Base-by-base conservation (phyloP, 495 filamentous ascomycete species). In the Mytilinidion resinicola region DNA sequence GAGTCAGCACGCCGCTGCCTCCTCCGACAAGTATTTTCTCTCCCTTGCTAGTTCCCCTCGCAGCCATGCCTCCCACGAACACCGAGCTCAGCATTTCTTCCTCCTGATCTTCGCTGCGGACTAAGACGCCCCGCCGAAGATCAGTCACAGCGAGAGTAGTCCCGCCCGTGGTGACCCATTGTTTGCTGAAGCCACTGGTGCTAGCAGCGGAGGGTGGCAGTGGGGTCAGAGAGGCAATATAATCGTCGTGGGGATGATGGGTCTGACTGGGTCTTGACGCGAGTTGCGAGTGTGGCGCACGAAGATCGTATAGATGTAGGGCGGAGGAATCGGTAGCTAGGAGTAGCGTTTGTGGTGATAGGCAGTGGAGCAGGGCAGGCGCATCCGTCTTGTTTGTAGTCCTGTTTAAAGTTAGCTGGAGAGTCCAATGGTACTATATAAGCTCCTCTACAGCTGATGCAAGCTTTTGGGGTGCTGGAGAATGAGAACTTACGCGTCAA, bases 91-190 rank as follows among this genome's bases (percentile, higher is more conserved):
- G 79, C 55, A 96, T 70, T 70, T 97, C 93, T 56, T 96, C 93
- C 60, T 91, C 93, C 66, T 96, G 91, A 66, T 96, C 88, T 67
- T 96, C 93, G 61, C 89, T 95, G 51, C 83, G 83, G 17, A 90
- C 84, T 10, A 96, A 71, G 0, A 95, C 87, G 5, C 89, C 89
- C 35, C 85, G 77, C 20, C 93, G 82, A 7, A 95, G 76, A 73
- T 98, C 93, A 1, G 90, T 92, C 37, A 96, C 83, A 9, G 89
- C 89, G 14, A 97, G 74, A 1, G 91, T 96, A 0, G 88, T 90
- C 21, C 89, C 91, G 42, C 93, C 95, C 0, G 91, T 96, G 6
- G 85, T 89, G 20, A 96, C 79, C 85, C 89, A 97, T 71, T 96
- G 91, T 67, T 95, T 95, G 69, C 84, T 84, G 71, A 86, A 90